Evolutionary conservation across 2,329 filamentous ascomycete genomes (phyloP), one percentile per base, ranked within the genome.

Genomic region (Talaromyces sp.): DNA sequence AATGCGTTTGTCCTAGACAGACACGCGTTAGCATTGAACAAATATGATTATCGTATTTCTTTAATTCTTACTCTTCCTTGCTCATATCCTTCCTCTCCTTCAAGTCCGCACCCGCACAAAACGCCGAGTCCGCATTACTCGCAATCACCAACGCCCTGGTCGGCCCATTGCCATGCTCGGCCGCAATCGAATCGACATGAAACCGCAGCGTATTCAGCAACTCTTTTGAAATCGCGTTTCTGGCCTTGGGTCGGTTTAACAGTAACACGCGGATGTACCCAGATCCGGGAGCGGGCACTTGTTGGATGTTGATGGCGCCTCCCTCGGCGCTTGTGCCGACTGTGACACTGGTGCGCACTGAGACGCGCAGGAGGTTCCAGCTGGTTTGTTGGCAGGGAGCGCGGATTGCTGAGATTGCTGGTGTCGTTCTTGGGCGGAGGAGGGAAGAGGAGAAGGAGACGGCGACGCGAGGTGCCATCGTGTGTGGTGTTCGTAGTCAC

Each of bases 61-160:
- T 11, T 9, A 27, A 6, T 3, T 76, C 85, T 64, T 75, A 96
- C 92, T 97, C 89, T 68, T 92, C 85, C 63, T 82, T 83, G 0
- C 85, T 88, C 76, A 97, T 95, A 4, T 82, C 85, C 62, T 84
- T 84, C 30, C 93, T 82, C 81, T 97, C 93, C 73, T 97, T 98
- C 70, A 99, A 78, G 73, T 99, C 95, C 4, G 95, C 95, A 42
- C 95, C 95, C 0, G 95, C 92, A 76, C 95, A 99, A 75, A 99
- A 99, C 69, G 88, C 89, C 27, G 85, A 82, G 68, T 97, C 91
- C n/a, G 91, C 84, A 47, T 91, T 91, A 71, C 91, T 96, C 11
- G 91, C 90, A 17, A 99, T 69, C 47, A 99, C 85, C 67, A 99
- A 75, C 2, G 91, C 93, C 66, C 95, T 81, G 17, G 93, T 97